These are phyloP conservation scores for Sphagnum contortum DNA, from an alignment of 225 moss, liverwort and hornwort species.

Conservation along the genomic window DNA sequence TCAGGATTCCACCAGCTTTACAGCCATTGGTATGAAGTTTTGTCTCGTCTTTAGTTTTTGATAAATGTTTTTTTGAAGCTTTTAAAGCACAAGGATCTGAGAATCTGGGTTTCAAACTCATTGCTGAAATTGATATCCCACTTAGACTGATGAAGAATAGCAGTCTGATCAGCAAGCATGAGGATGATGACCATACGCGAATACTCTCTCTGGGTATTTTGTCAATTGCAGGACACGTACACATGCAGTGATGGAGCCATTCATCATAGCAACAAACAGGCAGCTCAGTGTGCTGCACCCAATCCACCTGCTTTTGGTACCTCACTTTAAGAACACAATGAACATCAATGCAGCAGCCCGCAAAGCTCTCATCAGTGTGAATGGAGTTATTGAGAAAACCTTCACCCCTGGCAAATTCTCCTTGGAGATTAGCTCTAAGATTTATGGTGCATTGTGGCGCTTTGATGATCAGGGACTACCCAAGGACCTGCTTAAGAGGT, in stretches of 20 bases:
- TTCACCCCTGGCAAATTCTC: slow-evolving; percentile 3
- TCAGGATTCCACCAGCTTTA: not conserved
- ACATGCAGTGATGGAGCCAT: slow-evolving; percentile 6
- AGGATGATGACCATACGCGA: too few relatives aligned
- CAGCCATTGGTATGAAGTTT: slow-evolving; percentile 2
- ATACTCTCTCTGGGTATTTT: too few relatives aligned
- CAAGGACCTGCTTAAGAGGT: slow-evolving; percentile 5
- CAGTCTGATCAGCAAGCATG: too few relatives aligned
- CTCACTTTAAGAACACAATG: slow-evolving; percentile 7
- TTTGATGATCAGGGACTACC: slow-evolving; percentile 8
- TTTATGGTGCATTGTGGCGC: slow-evolving; percentile 2
- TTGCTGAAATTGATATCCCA: too few relatives aligned
- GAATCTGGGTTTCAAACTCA: too few relatives aligned
- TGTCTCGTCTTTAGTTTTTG: not conserved
- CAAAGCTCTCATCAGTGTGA: not conserved
- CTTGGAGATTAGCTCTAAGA: not conserved
- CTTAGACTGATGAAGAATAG: not conserved
- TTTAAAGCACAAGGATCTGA: too few relatives aligned
- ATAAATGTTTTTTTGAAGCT: not conserved
- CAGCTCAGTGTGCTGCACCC: slow-evolving; percentile 11
- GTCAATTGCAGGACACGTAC: slow-evolving; percentile 5
- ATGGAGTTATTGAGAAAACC: slow-evolving; percentile 4
- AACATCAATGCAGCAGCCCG: slow-evolving; percentile 7
- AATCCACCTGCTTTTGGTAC: slow-evolving; percentile 1
- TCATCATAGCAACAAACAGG: slow-evolving; percentile 8